Evolutionary conservation across 805 yeast genomes (phyloP), one percentile per base, ranked within the genome.

Genomic region (Cyberlindnera maclurae): DNA sequence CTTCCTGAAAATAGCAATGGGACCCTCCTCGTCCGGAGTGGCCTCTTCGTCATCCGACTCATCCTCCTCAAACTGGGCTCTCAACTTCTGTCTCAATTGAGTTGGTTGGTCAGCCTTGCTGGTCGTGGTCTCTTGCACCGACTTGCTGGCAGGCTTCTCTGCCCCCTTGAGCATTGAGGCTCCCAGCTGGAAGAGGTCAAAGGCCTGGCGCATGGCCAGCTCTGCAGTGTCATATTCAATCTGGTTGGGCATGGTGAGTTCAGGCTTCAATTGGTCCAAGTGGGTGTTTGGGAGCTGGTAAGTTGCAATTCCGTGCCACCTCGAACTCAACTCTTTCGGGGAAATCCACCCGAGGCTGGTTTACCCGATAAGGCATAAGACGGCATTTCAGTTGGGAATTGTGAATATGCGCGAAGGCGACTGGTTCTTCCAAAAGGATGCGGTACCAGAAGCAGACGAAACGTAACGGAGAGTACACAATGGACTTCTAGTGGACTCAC

Each of bases 131-230:
- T n/a, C n/a, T n/a, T n/a, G n/a, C n/a, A n/a, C n/a, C n/a, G n/a
- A n/a, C 24, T 8, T 20, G 24, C 36, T 26, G 34, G 33, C 16
- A 22, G 42, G n/a, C 12, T 12, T 26, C 11, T 26, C 18, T 20
- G 37, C 18, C 16, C 26, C 33, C 26, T 43, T 42, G 24, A 52
- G n/a, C 51, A 52, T 44, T 16, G 43, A 36, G 2, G 50, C 47
- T 1, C 57, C 54, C 26, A 52, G 31, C 32, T 51, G 52, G 39
- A 52, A 38, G 13, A 51, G 40, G 40, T 46, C 50, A 20, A 52
- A 51, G 5, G 55, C 57, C 39, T 50, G 52, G 29, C 51, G 49
- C 35, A 52, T 39, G 12, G 51, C 51, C 16, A 43, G 29, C 33
- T 51, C 53, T 6, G 53, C 52, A 20, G 40, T 44, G 8, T 41